Percentiles rank a stretch among this genome's conserved stretches.
phyloP scores from a whole-genome alignment of 495 filamentous ascomycete genomes.

The Talaromyces ruber region DNA sequence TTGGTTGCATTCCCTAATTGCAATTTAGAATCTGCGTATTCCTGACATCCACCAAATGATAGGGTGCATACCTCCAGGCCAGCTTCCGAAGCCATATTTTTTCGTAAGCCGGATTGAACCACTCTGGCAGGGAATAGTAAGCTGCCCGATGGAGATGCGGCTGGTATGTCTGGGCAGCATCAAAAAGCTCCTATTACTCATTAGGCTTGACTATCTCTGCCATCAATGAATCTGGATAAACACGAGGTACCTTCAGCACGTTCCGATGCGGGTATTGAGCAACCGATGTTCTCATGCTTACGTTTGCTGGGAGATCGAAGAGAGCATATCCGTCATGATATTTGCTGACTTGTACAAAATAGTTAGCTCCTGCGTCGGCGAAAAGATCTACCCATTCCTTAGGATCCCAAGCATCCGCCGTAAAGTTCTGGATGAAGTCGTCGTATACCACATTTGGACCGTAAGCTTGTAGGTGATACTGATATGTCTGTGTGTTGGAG shows the following conservation, averaged over 20 bases:
- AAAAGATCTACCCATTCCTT: constrained; percentile 51
- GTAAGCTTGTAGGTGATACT: constrained; percentile 42
- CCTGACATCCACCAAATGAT: no score
- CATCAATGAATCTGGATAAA: no score
- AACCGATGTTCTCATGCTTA: no score
- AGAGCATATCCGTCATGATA: constrained; percentile 47
- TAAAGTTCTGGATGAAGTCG: constrained; percentile 47
- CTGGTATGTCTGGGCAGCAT: constrained; percentile 39
- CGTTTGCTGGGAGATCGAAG: constrained; percentile 42
- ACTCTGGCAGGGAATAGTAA: constrained; percentile 48
- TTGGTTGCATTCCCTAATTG: no score
- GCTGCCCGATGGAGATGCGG: constrained; percentile 39
- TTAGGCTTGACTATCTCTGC: no score
- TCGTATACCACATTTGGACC: constrained; percentile 44
- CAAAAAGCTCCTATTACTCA: constrained; percentile 45
- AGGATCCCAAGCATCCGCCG: constrained; percentile 35
- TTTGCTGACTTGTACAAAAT: constrained; percentile 47
- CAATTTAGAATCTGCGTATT: no score
- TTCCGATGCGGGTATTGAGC: no score
- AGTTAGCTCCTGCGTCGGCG: constrained; percentile 43
- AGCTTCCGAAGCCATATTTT: no score
- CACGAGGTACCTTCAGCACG: no score
- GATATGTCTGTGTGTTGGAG: no score
- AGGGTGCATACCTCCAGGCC: no score
- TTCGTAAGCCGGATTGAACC: constrained; percentile 50